Evolutionary conservation across 2,329 filamentous ascomycete genomes (phyloP).

Genomic region (Exserohilum turcica): DNA sequence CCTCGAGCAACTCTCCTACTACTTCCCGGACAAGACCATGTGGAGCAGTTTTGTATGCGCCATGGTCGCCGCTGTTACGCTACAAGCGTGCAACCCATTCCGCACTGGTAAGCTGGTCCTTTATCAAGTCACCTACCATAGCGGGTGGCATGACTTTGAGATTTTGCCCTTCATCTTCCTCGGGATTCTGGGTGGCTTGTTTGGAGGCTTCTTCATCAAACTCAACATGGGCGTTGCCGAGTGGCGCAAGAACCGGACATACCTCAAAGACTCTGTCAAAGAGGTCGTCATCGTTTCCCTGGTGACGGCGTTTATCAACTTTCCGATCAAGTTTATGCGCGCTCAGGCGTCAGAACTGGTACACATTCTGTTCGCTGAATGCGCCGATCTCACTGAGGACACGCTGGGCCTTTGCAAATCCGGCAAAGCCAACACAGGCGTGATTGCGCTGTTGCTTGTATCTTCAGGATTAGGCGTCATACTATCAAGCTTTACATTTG

Average conservation of each 20-base stretch:
- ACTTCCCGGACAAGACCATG: constrained; percentile 99
- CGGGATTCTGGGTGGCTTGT: constrained; percentile 88
- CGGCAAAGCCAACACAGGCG: constrained; percentile 78
- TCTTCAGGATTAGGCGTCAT: constrained; percentile 84
- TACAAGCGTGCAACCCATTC: constrained; percentile 93
- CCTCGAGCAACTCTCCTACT: constrained; percentile 94
- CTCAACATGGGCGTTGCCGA: constrained; percentile 84
- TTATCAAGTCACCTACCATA: constrained; percentile 93
- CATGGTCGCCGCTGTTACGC: constrained; percentile 94
- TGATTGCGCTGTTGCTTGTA: constrained; percentile 80
- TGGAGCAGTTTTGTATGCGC: constrained; percentile 99
- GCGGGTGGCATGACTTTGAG: constrained; percentile 93
- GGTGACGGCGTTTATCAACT: constrained; percentile 87
- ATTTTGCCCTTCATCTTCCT: constrained; percentile 85
- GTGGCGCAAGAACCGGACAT: constrained; percentile 74
- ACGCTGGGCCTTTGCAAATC: constrained; percentile 89
- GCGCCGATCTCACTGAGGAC: constrained; percentile 79
- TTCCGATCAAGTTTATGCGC: constrained; percentile 94
- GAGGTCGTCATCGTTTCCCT: constrained; percentile 83
- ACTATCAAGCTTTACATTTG: constrained; percentile 86
- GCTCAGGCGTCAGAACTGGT: constrained; percentile 90
- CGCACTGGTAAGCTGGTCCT: constrained; percentile 93
- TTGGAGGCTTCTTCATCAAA: constrained; percentile 93
- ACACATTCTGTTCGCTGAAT: constrained; percentile 90
- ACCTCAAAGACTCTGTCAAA: constrained; percentile 70